A percentile compares a stretch with the other conserved stretches of the same genome.
These are phyloP conservation scores for Kandelia obovata DNA, from an alignment of 345 rosid species.

Conservation along the genomic window DNA sequence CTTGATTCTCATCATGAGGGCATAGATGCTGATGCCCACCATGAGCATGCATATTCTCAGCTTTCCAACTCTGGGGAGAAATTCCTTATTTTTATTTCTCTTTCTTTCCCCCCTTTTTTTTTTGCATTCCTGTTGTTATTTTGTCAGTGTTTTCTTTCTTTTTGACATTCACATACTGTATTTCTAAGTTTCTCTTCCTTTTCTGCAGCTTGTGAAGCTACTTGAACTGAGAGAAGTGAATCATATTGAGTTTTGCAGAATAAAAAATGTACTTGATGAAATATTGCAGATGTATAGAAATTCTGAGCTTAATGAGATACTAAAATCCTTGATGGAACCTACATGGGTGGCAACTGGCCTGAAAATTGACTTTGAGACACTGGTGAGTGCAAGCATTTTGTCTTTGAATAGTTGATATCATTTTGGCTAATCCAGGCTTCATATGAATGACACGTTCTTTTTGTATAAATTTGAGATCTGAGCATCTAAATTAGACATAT, in stretches of 20 bases:
- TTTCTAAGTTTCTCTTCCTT: conserved; percentile 13
- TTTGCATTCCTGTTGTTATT: background rate
- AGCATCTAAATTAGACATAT: background rate
- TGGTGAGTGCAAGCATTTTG: conserved; percentile 41
- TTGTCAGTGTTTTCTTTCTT: background rate
- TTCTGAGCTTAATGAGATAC: conserved; percentile 61
- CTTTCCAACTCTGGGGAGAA: no score
- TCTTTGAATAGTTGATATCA: no score
- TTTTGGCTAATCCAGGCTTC: background rate
- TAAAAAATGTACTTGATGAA: conserved; percentile 79
- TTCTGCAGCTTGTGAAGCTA: conserved; percentile 87
- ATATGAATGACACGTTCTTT: background rate
- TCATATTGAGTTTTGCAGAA: conserved; percentile 87
- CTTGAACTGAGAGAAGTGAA: conserved; percentile 92
- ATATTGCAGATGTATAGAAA: conserved; percentile 63
- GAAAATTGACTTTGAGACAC: conserved; percentile 73
- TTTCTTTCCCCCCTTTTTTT: background rate
- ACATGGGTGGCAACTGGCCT: conserved; percentile 94
- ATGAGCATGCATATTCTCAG: no score
- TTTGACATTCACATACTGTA: conserved; percentile 17
- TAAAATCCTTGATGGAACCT: conserved; percentile 80
- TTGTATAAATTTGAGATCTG: background rate
- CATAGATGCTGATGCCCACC: no score
- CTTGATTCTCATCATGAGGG: no score
- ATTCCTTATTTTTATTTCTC: no score